Evolutionary conservation across 2,329 filamentous ascomycete species (phyloP).

Genomic region (Pseudogymnoascus sp.): DNA sequence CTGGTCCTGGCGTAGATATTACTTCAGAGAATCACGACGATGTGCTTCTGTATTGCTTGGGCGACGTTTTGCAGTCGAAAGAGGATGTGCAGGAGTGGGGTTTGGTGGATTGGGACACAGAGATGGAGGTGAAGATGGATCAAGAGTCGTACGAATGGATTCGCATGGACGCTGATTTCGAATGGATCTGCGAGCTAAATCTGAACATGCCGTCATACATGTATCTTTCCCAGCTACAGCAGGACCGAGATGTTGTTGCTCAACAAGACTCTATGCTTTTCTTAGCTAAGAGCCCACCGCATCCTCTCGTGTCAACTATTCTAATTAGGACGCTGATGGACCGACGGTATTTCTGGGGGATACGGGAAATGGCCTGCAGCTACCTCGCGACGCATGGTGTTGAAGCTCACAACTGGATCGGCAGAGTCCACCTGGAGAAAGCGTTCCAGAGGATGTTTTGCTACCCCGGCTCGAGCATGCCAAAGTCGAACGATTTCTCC

Average conservation of each 20-base stretch:
- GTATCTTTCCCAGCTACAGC: conserved; percentile 94
- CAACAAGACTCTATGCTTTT: conserved; percentile 69
- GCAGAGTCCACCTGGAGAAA: conserved; percentile 74
- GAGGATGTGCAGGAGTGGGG: conserved; percentile 80
- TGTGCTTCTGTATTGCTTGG: conserved; percentile 80
- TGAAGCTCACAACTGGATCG: conserved; percentile 64
- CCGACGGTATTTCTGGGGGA: conserved; percentile 84
- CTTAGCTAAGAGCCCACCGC: conserved; percentile 56
- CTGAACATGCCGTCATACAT: conserved; percentile 87
- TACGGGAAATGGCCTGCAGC: conserved; percentile 75
- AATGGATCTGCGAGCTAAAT: conserved; percentile 87
- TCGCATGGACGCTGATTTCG: conserved; percentile 93
- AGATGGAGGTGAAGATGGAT: conserved; percentile 86
- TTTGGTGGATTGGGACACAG: conserved; percentile 79
- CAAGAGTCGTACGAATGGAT: conserved; percentile 98
- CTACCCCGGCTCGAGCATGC: conserved; percentile 67
- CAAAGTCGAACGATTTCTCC: conserved; percentile 82
- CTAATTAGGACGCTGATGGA: conserved; percentile 86
- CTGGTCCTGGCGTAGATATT: conserved; percentile 54
- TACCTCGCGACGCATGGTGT: conserved; percentile 70
- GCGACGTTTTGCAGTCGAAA: conserved; percentile 76
- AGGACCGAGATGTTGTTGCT: conserved; percentile 95
- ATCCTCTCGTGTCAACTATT: conserved; percentile 80
- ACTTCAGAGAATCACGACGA: conserved; percentile 64
- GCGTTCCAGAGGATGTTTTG: conserved; percentile 87